Evolutionary conservation across 164 flowering plant genomes (phyloP).

Genomic region (Chimonanthus salicifolius): DNA sequence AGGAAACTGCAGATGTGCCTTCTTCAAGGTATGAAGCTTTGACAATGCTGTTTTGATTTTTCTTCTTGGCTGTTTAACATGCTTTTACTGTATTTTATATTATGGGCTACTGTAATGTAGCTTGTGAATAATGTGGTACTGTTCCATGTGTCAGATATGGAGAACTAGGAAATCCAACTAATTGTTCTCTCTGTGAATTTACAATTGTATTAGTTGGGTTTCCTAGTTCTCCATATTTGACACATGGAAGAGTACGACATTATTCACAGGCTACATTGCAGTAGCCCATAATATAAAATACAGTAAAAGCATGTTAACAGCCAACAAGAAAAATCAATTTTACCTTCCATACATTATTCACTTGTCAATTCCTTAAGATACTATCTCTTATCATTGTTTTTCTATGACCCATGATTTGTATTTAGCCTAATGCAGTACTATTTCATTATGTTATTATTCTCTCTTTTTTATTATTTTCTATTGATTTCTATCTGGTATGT

Average conservation of each 20-base stretch:
- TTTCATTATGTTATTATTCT: no score
- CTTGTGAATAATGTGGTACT: neutral
- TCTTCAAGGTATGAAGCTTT: constrained; percentile 40
- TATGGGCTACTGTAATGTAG: constrained; percentile 12
- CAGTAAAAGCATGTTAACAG: neutral
- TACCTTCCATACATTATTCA: no score
- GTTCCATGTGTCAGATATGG: neutral
- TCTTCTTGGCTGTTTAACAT: neutral
- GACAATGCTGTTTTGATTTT: neutral
- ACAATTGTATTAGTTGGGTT: neutral
- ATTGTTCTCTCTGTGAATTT: neutral
- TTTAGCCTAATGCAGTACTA: no score
- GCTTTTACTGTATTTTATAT: neutral
- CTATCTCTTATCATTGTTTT: no score
- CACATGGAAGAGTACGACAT: neutral
- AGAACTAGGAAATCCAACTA: neutral
- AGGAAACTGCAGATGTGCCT: constrained; percentile 48
- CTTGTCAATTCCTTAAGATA: no score
- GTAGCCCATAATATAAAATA: neutral
- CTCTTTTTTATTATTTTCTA: no score
- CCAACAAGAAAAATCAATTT: neutral
- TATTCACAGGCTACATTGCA: constrained; percentile 13
- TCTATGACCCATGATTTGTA: no score
- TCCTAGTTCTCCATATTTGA: neutral
- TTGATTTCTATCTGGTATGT: no score